phyloP scores from a whole-genome alignment of 2,329 filamentous ascomycete species.

The Hymenotorrendiella dingleyae region DNA sequence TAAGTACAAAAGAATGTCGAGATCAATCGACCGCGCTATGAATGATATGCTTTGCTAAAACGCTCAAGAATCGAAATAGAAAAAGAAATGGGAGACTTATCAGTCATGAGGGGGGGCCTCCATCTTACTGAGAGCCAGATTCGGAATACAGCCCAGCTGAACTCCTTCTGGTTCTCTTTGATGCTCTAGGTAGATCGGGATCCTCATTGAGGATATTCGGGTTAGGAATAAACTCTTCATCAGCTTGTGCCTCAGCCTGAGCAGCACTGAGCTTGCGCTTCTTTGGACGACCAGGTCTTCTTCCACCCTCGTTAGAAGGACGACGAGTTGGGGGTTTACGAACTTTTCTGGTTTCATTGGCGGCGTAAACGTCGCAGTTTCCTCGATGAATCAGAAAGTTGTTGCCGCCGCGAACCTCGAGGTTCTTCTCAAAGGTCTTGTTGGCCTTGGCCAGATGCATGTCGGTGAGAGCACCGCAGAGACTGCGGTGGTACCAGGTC shows the following conservation, averaged over 20 bases:
- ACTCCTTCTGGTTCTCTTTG: conserved; percentile 1
- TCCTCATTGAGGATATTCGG: not conserved
- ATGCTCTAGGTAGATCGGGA: not conserved
- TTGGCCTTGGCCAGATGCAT: conserved; percentile 21
- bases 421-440: conserved; percentile 8
- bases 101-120: no score
- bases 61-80: no score
- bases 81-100: no score
- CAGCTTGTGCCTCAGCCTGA: not conserved
- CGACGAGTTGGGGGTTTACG: not conserved
- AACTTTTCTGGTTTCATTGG: conserved; percentile 1
- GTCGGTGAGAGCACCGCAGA: conserved; percentile 20
- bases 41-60: no score
- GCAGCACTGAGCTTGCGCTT: not conserved
- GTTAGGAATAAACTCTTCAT: conserved; percentile 3
- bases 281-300: not conserved
- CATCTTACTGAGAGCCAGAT: no score
- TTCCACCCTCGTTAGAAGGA: not conserved
- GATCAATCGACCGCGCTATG: no score
- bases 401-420: conserved; percentile 22
- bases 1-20: no score
- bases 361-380: conserved; percentile 24
- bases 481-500: conserved; percentile 20
- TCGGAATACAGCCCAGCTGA: no score
- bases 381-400: conserved; percentile 24